Base-by-base conservation (phyloP, 371 early-diverging fungal species). In the Syncephalastrum contaminatum region DNA sequence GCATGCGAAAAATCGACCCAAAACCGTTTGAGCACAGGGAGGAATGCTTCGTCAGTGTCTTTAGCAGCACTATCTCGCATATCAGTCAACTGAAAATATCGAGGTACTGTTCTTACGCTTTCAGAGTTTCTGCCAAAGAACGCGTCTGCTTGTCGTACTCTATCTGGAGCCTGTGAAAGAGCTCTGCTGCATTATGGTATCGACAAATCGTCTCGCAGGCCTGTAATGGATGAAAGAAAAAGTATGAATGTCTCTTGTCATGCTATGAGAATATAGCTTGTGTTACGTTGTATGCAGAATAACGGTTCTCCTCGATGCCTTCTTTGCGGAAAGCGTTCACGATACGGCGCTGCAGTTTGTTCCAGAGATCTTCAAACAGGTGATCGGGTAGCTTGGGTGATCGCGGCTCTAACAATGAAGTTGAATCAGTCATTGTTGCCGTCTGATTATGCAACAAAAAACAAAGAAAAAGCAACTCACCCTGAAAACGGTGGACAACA, bases 191-290 rank as follows among this genome's bases (percentile, higher is more conserved):
- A 55, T 82, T 80, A n/a, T 87, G 84, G 64, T 89, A 88, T 41
- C 84, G 72, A 59, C 95, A 93, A n/a, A 92, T 72, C 25, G 87
- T 85, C 60, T 90, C 88, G 59, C 89, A 90, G 22, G 88, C 73
- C 78, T 77, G 36, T 6, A 30, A 0, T 2, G 36, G 36, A 8
- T 5, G 36, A 10, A 58, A 4, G 27, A 40, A 25, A 15, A 18
- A 15, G 5, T 22, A n/a, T 24, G 41, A 39, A n/a, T 20, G 25
- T 13, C 40, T 54, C 1, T 30, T 15, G 25, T 13, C 10, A 14
- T 20, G 2, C 14, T 51, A 36, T 4, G 5, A 20, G 4, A 39
- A 56, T 13, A 56, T 6, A 18, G 24, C 36, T 21, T 51, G 19
- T 39, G 60, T 20, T 54, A 80, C 83, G 56, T 84, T 83, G 72